These are phyloP conservation scores for Seminavis robusta DNA, from an alignment of 108 stramenopile species.

Conservation along the genomic window DNA sequence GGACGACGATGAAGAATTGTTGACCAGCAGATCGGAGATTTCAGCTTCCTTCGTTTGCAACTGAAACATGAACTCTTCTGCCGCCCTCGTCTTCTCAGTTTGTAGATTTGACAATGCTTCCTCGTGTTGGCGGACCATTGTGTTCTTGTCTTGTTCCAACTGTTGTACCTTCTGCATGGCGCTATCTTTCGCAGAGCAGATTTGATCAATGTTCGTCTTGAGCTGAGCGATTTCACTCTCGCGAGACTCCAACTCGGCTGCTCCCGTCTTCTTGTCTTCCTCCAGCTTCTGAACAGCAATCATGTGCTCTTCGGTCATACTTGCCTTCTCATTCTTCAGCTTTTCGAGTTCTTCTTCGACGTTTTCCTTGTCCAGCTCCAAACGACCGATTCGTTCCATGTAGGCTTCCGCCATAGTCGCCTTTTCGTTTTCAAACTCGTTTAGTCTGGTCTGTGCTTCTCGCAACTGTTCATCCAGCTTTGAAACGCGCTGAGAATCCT, in stretches of 20 bases:
- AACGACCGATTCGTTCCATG: no score
- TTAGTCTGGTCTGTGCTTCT: no score
- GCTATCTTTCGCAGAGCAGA: not conserved
- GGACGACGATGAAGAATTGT: no score
- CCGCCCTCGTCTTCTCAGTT: no score
- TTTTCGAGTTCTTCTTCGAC: not conserved
- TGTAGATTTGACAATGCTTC: no score
- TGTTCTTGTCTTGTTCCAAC: not conserved
- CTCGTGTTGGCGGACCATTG: not conserved
- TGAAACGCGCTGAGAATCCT: no score
- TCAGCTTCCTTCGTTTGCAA: no score
- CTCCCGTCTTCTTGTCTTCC: slow-evolving; percentile 7
- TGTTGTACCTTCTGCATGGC: not conserved
- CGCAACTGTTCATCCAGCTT: no score
- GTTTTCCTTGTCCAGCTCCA: not conserved
- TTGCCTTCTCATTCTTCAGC: not conserved
- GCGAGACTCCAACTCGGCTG: not conserved
- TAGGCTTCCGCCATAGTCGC: no score
- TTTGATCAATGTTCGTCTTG: not conserved
- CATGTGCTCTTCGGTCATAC: slow-evolving; percentile 5
- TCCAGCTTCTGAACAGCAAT: not conserved
- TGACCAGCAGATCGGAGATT: no score
- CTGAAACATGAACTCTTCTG: no score
- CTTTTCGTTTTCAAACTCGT: no score
- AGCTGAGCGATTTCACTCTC: not conserved